These are phyloP conservation scores for Jatropha multifida DNA, from an alignment of 441 rosid genomes.

Conservation along the genomic window DNA sequence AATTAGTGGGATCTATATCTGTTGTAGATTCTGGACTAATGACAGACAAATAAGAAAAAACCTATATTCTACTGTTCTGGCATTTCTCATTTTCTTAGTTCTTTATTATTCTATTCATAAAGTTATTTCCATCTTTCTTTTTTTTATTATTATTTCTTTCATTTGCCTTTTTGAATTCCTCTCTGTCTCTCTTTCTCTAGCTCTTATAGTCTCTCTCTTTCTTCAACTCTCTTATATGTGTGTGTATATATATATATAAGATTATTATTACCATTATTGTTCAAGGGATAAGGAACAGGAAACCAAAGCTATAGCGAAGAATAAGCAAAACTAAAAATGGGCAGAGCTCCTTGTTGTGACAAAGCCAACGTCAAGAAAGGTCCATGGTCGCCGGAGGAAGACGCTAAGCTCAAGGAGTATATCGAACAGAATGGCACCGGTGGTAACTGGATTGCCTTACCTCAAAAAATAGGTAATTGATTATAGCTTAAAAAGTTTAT, in stretches of 20 bases:
- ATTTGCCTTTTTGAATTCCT: slow-evolving; percentile 24
- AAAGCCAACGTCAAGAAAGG: slow-evolving; percentile 72
- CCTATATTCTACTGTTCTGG: slow-evolving; percentile 41
- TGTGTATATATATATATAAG: slow-evolving; percentile 29
- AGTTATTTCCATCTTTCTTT: slow-evolving; percentile 29
- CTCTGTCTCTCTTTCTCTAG: slow-evolving; percentile 71
- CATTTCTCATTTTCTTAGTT: slow-evolving; percentile 34
- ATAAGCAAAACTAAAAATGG: slow-evolving; percentile 37
- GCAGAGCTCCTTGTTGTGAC: slow-evolving; percentile 82
- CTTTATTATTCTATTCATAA: slow-evolving; percentile 40
- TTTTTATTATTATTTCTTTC: slow-evolving; percentile 7
- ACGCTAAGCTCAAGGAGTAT: slow-evolving; percentile 52
- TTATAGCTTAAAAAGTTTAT: background rate
- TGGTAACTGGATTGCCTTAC: slow-evolving; percentile 71
- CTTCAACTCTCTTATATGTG: slow-evolving; percentile 22
- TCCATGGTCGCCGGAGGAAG: slow-evolving; percentile 81
- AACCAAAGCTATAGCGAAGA: slow-evolving; percentile 2
- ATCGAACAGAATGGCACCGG: slow-evolving; percentile 57
- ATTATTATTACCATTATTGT: slow-evolving; percentile 26
- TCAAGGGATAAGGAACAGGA: slow-evolving; percentile 12
- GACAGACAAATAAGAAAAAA: slow-evolving; percentile 60
- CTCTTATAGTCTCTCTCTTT: slow-evolving; percentile 41
- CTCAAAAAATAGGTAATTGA: slow-evolving; percentile 55
- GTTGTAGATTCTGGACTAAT: slow-evolving; percentile 43
- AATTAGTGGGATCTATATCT: slow-evolving; percentile 26